A percentile compares a stretch with the other conserved stretches of the same genome.
Evolutionary conservation across 441 rosid genomes (phyloP).

Genomic region (Corymbia citriodora): DNA sequence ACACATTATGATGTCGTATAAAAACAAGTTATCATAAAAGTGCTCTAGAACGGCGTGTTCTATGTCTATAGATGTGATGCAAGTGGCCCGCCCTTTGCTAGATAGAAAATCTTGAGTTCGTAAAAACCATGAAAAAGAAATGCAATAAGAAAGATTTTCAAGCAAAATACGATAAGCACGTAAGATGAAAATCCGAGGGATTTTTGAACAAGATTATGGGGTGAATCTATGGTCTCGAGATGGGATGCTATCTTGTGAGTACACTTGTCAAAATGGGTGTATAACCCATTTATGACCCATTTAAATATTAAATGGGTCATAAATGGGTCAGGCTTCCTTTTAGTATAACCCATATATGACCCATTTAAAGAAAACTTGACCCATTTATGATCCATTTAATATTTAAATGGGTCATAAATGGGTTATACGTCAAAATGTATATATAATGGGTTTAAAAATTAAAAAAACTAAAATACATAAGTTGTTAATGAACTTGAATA

Average conservation of each 20-base stretch:
- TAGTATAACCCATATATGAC: too few relatives aligned
- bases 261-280: too few relatives aligned
- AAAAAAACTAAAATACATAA: too few relatives aligned
- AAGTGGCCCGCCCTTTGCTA: neutral
- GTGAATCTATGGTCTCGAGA: neutral
- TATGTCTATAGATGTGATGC: neutral
- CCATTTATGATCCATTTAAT: too few relatives aligned
- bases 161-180: neutral
- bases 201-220: neutral
- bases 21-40: neutral
- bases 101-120: neutral
- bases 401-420: too few relatives aligned
- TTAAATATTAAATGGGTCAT: too few relatives aligned
- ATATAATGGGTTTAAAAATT: too few relatives aligned
- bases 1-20: neutral
- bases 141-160: neutral
- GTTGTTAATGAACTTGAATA: too few relatives aligned
- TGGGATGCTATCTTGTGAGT: fast-evolving
- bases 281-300: too few relatives aligned
- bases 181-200: neutral
- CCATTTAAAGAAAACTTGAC: too few relatives aligned
- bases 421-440: too few relatives aligned
- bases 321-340: too few relatives aligned
- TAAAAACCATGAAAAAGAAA: neutral
- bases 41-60: neutral